Conservation (phyloP, 345 rosid genomes). For the Hypericum perforatum region DNA sequence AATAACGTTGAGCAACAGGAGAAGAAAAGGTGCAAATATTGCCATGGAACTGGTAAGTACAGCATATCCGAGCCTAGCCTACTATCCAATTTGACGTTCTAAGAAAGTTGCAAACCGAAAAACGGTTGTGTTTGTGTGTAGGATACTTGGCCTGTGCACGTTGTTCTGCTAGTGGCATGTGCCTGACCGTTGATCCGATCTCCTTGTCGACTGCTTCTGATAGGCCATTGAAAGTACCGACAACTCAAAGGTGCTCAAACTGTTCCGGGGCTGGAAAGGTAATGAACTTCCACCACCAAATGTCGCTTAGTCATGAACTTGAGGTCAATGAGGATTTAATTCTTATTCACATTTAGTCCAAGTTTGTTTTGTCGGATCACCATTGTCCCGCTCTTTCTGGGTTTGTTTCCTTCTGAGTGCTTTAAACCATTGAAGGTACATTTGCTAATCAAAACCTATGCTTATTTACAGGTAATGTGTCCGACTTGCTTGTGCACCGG, state of each 20-base stretch:
- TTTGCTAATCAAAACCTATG: background rate
- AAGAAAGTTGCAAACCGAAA: no score
- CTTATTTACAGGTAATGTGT: constrained; percentile 56
- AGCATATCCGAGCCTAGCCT: no score
- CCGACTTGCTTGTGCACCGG: constrained; percentile 90
- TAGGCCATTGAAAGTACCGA: constrained; percentile 43
- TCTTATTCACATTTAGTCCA: no score
- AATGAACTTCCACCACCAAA: constrained; percentile 2
- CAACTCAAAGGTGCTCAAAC: constrained; percentile 54
- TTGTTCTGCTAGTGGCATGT: constrained; percentile 76
- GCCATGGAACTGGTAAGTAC: constrained; percentile 73
- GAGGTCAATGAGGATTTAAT: no score
- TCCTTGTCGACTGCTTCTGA: constrained; percentile 36
- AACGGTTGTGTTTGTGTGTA: constrained; percentile 7
- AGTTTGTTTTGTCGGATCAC: no score
- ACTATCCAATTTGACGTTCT: no score
- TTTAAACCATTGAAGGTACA: no score
- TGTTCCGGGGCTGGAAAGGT: constrained; percentile 98
- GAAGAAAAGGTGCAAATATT: constrained; percentile 93
- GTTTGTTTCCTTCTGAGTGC: no score
- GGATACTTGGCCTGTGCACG: constrained; percentile 93
- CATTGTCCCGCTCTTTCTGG: no score
- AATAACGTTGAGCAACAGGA: constrained; percentile 87
- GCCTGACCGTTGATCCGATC: constrained; percentile 50
- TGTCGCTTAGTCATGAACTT: background rate